These are phyloP conservation scores for Erodium trifolium DNA, from an alignment of 441 rosid genomes.

Conservation along the genomic window DNA sequence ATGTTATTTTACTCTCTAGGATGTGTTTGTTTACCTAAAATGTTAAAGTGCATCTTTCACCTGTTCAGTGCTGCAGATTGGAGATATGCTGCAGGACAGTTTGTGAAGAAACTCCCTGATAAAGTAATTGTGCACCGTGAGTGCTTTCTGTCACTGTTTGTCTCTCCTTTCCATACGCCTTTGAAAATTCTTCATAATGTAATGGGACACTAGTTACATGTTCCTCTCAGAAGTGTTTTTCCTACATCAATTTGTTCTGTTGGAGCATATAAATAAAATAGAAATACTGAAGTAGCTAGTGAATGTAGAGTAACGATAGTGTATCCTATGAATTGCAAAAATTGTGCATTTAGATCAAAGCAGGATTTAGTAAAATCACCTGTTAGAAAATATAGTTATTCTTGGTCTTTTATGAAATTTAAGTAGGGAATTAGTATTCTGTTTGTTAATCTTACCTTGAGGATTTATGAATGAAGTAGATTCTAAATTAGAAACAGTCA, in stretches of 20 bases:
- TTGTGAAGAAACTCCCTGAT: slow-evolving; percentile 72
- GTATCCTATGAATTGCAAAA: not conserved
- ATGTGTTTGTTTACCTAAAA: slow-evolving; percentile 1
- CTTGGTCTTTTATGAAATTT: no score
- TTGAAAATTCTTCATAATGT: not conserved
- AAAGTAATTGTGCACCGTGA: slow-evolving; percentile 79
- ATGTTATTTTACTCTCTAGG: not conserved
- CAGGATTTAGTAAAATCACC: not conserved
- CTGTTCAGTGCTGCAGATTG: slow-evolving; percentile 68
- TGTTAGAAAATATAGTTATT: not conserved
- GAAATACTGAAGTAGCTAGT: not conserved
- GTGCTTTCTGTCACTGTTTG: slow-evolving; percentile 24
- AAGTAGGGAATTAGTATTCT: not conserved
- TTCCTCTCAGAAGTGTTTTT: not conserved
- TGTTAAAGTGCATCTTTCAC: slow-evolving; percentile 14
- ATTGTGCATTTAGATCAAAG: not conserved
- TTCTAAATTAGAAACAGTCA: not conserved
- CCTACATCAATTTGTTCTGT: not conserved
- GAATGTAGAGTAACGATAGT: not conserved
- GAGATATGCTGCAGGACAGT: slow-evolving; percentile 84
- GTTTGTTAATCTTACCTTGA: not conserved
- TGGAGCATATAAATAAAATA: not conserved
- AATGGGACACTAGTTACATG: not conserved
- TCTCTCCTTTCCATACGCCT: slow-evolving; percentile 10
- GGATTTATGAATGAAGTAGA: not conserved